Evolutionary conservation across 1,284 basidiomycete species (phyloP).

Genomic region (Cryptococcus jaspeensis): DNA sequence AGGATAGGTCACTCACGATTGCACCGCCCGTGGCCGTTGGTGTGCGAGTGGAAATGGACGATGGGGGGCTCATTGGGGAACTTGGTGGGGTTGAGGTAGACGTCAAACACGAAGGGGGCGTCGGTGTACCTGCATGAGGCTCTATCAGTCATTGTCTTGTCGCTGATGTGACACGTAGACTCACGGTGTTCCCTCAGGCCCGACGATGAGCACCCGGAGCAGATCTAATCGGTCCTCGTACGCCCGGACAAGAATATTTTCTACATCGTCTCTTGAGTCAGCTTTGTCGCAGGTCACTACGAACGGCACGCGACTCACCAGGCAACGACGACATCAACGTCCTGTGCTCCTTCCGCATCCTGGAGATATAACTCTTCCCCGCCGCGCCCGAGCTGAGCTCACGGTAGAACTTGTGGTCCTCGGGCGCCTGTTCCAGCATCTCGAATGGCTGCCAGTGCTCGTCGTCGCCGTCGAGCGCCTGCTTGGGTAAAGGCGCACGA

Average conservation of each 20-base stretch:
- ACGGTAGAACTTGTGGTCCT: conserved; percentile 73
- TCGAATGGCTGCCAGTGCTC: conserved; percentile 71
- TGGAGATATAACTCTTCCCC: conserved; percentile 68
- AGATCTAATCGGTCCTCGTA: conserved; percentile 78
- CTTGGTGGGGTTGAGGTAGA: conserved; percentile 75
- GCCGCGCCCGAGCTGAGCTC: conserved; percentile 58
- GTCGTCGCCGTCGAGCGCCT: conserved; percentile 14
- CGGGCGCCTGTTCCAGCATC: conserved; percentile 68
- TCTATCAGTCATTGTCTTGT: neutral
- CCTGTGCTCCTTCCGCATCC: conserved; percentile 78
- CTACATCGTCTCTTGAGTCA: conserved; percentile 40
- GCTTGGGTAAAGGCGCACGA: neutral
- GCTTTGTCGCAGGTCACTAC: neutral
- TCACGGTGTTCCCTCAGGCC: conserved; percentile 82
- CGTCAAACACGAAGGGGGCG: conserved; percentile 92
- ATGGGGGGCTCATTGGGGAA: conserved; percentile 84
- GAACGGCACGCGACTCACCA: conserved; percentile 55
- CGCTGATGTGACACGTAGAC: conserved; percentile 4
- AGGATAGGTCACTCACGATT: conserved; percentile 28
- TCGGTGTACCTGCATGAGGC: conserved; percentile 64
- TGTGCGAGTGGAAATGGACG: conserved; percentile 91
- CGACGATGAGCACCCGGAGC: conserved; percentile 82
- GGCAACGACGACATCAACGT: conserved; percentile 75
- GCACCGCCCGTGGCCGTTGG: conserved; percentile 87
- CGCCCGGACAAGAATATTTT: conserved; percentile 56